Evolutionary conservation across 2,329 filamentous ascomycete genomes (phyloP), one percentile per base, ranked within the genome.

Genomic region (Septoria petroselini): DNA sequence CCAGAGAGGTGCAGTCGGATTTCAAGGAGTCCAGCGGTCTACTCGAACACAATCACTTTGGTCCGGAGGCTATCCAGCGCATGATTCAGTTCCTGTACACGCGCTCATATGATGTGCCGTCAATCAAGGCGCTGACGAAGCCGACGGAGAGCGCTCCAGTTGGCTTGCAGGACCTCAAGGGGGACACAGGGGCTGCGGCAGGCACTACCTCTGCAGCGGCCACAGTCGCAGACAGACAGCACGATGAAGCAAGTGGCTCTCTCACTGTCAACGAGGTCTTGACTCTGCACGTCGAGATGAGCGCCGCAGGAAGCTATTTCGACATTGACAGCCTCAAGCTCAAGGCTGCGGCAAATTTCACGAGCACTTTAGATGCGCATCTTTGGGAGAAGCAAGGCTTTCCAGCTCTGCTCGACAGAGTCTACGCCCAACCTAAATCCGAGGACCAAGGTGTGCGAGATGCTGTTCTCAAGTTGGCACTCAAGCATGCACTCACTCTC

Each of bases 61-160:
- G 35, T 9, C 29, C 19, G 3, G 21, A 35, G 17, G 35, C 30
- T 6, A 23, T 46, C n/a, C 17, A 23, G 3, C 18, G 42, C 11
- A 46, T 46, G 42, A 18, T 46, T 7, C 41, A 46, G 33, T 46
- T 35, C 14, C 42, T 46, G 17, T 46, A 46, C 42, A 46, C 29
- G n/a, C n/a, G n/a, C n/a, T n/a, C n/a, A n/a, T 27, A 27, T 27
- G 23, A 5, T 9, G 23, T 27, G 23, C 23, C 23, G 9, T 27
- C 23, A 9, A 9, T 27, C 9, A 5, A 27, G 9, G 23, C 9
- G 9, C 23, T 27, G 23, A 9, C 23, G 9, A 9, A 27, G 23
- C 9, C 23, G 9, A 27, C 23, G 9, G 9, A 9, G 5, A 27
- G 23, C 23, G 23, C 23, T 9, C 23, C 9, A 9, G 9, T 9